phyloP scores from a whole-genome alignment of 495 filamentous ascomycete genomes.

The Hypoxylon lenormandii region DNA sequence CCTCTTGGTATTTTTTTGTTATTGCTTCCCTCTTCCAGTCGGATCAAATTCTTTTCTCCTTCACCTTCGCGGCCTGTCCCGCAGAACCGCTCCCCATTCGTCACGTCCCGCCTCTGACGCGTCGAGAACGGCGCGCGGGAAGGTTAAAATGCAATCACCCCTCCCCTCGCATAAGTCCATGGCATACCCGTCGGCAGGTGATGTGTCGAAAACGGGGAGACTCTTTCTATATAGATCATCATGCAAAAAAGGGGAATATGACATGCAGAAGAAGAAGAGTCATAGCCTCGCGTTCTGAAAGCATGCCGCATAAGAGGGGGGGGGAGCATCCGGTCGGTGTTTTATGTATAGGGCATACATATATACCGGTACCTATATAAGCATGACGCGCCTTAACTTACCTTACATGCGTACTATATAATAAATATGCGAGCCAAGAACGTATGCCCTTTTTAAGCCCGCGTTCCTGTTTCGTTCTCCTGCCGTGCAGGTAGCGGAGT shows the following conservation, averaged over 20 bases:
- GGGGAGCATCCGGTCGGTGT: constrained; percentile 10
- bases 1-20: not conserved
- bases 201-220: too few relatives aligned
- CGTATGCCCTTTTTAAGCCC: not conserved
- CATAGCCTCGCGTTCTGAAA: constrained; percentile 9
- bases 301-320: constrained; percentile 4
- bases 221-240: too few relatives aligned
- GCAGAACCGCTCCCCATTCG: constrained; percentile 18
- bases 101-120: constrained; percentile 25
- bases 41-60: not conserved
- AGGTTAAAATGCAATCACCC: constrained; percentile 43
- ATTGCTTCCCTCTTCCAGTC: not conserved
- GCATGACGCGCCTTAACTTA: constrained; percentile 31
- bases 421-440: constrained; percentile 18
- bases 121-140: constrained; percentile 15
- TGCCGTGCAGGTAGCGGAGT: not conserved
- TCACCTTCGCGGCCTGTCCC: constrained; percentile 1
- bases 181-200: constrained; percentile 5
- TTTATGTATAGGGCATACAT: constrained; percentile 30
- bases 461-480: not conserved
- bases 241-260: not conserved
- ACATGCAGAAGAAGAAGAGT: constrained; percentile 21
- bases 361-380: too few relatives aligned
- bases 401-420: constrained; percentile 3
- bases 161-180: constrained; percentile 16